Percentiles rank a stretch among this genome's conserved stretches.
Evolutionary conservation across 2,329 filamentous ascomycete species (phyloP).

Genomic region (Paecilomyces fulvus): DNA sequence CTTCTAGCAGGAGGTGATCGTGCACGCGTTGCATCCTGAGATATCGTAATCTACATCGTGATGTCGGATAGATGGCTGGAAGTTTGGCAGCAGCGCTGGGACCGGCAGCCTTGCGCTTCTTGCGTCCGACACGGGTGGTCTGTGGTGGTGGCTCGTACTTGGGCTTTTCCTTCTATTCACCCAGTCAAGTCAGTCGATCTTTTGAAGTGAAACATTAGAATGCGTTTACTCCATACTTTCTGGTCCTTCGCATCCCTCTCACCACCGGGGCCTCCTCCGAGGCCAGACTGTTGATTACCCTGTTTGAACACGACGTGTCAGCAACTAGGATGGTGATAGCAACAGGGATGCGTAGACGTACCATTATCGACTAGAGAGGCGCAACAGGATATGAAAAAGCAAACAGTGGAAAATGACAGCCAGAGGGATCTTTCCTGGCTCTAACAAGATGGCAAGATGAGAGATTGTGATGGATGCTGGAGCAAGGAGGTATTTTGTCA

Average conservation of each 20-base stretch:
- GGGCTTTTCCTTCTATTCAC: slow-evolving; percentile 90
- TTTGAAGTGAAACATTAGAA: background rate
- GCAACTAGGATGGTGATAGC: slow-evolving; percentile 4
- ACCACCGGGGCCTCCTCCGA: slow-evolving; percentile 62
- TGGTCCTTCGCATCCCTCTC: slow-evolving; percentile 86
- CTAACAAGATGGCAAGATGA: background rate
- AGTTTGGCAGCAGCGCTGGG: slow-evolving; percentile 93
- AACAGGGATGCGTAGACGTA: background rate
- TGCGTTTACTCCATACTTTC: slow-evolving; percentile 54
- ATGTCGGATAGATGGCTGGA: slow-evolving; percentile 86
- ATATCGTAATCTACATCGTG: slow-evolving; percentile 93
- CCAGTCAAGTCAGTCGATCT: slow-evolving; percentile 5
- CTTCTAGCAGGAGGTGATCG: slow-evolving; percentile 91
- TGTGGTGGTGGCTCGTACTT: slow-evolving; percentile 98
- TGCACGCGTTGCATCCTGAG: slow-evolving; percentile 98
- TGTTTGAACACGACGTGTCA: slow-evolving; percentile 18
- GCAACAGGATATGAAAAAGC: background rate
- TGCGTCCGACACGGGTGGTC: slow-evolving; percentile 91
- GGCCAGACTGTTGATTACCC: slow-evolving; percentile 64
- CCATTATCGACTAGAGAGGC: background rate
- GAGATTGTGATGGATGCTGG: slow-evolving; percentile 7
- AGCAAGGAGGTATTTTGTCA: slow-evolving; percentile 22
- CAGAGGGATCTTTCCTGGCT: background rate
- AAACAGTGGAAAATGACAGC: background rate
- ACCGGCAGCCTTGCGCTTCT: slow-evolving; percentile 94